Evolutionary conservation across 208 protist genomes (phyloP).

Genomic region (Leishmania turanica): DNA sequence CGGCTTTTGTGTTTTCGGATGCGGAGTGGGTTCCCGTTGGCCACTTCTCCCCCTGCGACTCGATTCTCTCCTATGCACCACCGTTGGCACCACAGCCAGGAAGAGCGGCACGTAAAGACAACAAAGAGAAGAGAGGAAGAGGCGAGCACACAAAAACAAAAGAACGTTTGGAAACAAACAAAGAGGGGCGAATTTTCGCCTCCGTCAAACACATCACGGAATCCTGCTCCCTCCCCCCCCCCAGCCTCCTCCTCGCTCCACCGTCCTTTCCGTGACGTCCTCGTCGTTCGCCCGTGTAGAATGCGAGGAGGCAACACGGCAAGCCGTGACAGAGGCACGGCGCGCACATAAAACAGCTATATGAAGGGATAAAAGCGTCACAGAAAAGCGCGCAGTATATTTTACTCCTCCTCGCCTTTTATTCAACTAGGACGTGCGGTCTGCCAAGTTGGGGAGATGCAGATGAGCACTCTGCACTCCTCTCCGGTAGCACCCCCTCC

Average conservation of each 20-base stretch:
- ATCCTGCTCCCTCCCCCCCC: too few species aligned
- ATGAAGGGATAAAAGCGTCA: neutral
- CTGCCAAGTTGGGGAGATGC: neutral
- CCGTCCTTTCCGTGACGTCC: neutral
- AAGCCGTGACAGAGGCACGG: neutral
- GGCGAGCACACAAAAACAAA: neutral
- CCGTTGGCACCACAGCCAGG: neutral
- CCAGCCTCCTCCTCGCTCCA: too few species aligned
- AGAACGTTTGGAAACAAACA: neutral
- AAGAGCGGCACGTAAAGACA: neutral
- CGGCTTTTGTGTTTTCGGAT: neutral
- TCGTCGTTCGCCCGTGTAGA: neutral
- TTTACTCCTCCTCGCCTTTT: too few species aligned
- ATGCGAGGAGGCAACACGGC: neutral
- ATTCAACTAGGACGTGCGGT: too few species aligned
- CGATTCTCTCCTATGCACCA: neutral
- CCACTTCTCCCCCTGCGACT: neutral
- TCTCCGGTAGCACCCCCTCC: neutral
- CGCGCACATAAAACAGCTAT: neutral
- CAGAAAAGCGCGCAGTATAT: neutral
- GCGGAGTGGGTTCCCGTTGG: too few species aligned
- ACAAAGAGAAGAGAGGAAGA: neutral
- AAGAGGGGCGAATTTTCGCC: neutral
- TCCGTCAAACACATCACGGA: too few species aligned
- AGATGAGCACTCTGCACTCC: neutral